Evolutionary conservation across 2,329 filamentous ascomycete species (phyloP), one percentile per base, ranked within the genome.

Genomic region (Ophiostoma sp.): DNA sequence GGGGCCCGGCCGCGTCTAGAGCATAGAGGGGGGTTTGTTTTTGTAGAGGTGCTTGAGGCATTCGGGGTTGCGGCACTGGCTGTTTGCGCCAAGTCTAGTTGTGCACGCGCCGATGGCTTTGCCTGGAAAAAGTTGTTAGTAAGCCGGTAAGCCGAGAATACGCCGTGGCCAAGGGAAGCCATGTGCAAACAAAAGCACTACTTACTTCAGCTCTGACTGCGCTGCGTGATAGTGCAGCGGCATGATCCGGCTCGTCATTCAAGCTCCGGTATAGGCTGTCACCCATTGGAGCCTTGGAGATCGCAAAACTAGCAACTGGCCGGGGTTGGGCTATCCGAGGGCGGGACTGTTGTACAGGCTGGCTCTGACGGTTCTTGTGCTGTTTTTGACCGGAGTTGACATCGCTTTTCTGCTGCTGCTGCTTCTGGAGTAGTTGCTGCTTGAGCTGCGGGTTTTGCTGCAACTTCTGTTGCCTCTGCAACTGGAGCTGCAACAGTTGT

Each of bases 1-100:
- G 65, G 44, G 1, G 69, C 62, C 2, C 70, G 71, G 11, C 69
- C 70, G 0, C 71, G 71, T 16, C 27, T 66, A 3, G 70, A 70
- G 41, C 69, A 70, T 2, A 72, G 18, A 1, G 70, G 71, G 1
- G 68, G 58, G 12, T n/a, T 27, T 38, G 55, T 5, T 18, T 60
- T 60, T 60, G 55, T 38, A 3, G 55, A 60, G 27, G 55, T 7
- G 5, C 11, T 40, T 27, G 55, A 38, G 4, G 55, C 27, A 38
- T 36, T 60, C 6, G 55, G 55, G 6, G 55, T 60, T 12, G 55
- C 27, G 14, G 66, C 27, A 9, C 44, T 40, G 2, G 64, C 63
- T 52, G 63, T 38, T 42, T 63, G 41, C 40, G 60, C 4, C 4
- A n/a, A 9, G 14, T 41, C 60, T n/a, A 42, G 38, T 42, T 63